Evolutionary conservation across 768 basidiomycete species (phyloP), one percentile per base, ranked within the genome.

Genomic region (Pleurotus platypus): DNA sequence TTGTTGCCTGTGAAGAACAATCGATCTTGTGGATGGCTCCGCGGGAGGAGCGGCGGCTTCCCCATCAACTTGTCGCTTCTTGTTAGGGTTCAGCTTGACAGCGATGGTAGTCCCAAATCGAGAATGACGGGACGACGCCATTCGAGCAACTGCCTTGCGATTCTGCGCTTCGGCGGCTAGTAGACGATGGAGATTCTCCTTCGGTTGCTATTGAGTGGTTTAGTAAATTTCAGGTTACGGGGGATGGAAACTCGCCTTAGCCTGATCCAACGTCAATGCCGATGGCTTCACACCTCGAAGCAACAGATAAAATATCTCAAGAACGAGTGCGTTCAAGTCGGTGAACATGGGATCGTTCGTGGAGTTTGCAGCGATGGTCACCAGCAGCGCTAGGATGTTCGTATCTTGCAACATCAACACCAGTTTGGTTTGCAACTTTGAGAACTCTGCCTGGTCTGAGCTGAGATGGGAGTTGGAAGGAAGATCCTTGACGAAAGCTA

Each of bases 81-180:
- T 84, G 60, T 79, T 81, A 12, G 85, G 69, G 58, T 86, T 89
- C 43, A 90, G 75, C 60, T 79, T 83, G 54, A 99, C 87, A 18
- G 89, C 75, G 61, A 98, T 87, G 7, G 95, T 98, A 2, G 97
- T 98, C 1, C 97, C 97, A 70, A 99, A 99, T 48, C 95, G 86
- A 22, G 94, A 93, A 72, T 99, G 97, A 30, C 97, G 83, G 18
- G 93, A 90, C 51, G 86, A 73, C 15, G 78, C 72, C 38, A 73
- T 73, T 47, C 83, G 78, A 0, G 82, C 77, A 22, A 80, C 67
- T 55, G 83, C 77, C 35, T 79, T 77, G 58, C 85, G 87, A 42
- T 76, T 77, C 56, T 80, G 81, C 59, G 84, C 84, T 73, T 99
- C 97, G 35, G 79, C 72, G 3, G 85, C 87, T 13, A 99, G 82